Percentiles rank a stretch among this genome's conserved stretches.
phyloP scores from a whole-genome alignment of 331 rosid species.

The Acacia pycnantha region DNA sequence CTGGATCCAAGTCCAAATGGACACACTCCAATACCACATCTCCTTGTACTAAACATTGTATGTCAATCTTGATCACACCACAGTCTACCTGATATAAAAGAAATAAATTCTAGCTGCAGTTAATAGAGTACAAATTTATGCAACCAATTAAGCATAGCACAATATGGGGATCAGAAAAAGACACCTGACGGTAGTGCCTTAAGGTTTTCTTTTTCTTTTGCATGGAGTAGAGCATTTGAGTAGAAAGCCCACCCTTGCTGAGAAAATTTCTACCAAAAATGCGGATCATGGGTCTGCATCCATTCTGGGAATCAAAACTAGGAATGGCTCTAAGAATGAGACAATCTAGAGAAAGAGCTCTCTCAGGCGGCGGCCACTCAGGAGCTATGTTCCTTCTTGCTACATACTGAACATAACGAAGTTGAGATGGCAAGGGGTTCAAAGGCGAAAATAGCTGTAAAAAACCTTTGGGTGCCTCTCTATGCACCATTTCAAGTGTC shows the following conservation, averaged over 20 bases:
- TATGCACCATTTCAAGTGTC: conserved; percentile 74
- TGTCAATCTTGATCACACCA: conserved; percentile 95
- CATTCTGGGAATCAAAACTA: conserved; percentile 74
- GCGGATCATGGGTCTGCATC: conserved; percentile 84
- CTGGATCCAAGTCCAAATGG: conserved; percentile 83
- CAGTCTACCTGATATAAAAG: conserved; percentile 76
- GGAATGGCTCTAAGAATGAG: conserved; percentile 87
- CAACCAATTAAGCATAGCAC: conserved; percentile 24
- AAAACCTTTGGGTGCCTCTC: conserved; percentile 72
- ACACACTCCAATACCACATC: conserved; percentile 98
- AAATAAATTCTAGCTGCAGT: conserved; percentile 31
- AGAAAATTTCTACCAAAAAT: conserved; percentile 85
- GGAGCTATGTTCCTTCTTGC: conserved; percentile 84
- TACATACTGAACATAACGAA: conserved; percentile 81
- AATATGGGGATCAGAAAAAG: neutral
- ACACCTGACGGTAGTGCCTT: conserved; percentile 78
- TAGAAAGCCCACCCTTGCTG: conserved; percentile 79
- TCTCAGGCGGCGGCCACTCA: conserved; percentile 95
- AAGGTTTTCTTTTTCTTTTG: conserved; percentile 76
- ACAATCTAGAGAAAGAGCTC: conserved; percentile 91
- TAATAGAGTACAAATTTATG: neutral
- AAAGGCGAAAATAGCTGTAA: conserved; percentile 70
- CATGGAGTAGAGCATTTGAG: conserved; percentile 88
- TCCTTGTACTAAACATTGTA: conserved; percentile 97
- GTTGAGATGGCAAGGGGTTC: conserved; percentile 77